Evolutionary conservation across 2,329 filamentous ascomycete species (phyloP), one percentile per base, ranked within the genome.

Genomic region (Colletotrichum sublineola): DNA sequence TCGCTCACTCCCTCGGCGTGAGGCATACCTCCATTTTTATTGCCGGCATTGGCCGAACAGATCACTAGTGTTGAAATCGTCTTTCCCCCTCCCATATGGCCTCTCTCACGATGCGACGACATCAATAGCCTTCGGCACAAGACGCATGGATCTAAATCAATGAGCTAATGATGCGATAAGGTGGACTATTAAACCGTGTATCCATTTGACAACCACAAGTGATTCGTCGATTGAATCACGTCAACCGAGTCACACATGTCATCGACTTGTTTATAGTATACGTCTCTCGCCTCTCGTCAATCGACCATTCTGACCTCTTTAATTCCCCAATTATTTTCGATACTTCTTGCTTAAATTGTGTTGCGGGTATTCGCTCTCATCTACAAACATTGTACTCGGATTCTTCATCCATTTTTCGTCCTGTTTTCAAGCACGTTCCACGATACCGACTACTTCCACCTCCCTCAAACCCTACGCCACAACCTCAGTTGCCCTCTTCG

Each of bases 211-310:
- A 46, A 55, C 38, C 63, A 61, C 40, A 46, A 55, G 42, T 40
- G 63, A 70, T 70, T 67, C 38, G 48, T 70, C 63, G 36, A 44
- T 61, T 12, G n/a, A 18, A 20, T 36, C 38, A n/a, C 31, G 38
- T 46, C 57, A 68, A 36, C 68, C 68, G 68, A 68, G 68, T 57
- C 24, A 44, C 36, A 42, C 57, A 52, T 62, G 33, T 68, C 68
- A 67, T 61, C 44, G 56, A 55, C 46, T 57, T 40, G 15, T 36
- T 40, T n/a, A 15, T 48, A 50, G 31, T 29, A 5, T 33, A 36
- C 40, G 55, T 61, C 46, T 48, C 48, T 67, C 46, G 24, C 55
- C 31, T 61, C 38, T 53, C 11, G 42, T 38, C 18, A 12, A 20
- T 31, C 53, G 20, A 42, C n/a, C 29, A 40, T 38, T 29, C 40